Base-by-base conservation (phyloP, 2,329 filamentous ascomycete genomes). In the Pseudogymnoascus sp. region DNA sequence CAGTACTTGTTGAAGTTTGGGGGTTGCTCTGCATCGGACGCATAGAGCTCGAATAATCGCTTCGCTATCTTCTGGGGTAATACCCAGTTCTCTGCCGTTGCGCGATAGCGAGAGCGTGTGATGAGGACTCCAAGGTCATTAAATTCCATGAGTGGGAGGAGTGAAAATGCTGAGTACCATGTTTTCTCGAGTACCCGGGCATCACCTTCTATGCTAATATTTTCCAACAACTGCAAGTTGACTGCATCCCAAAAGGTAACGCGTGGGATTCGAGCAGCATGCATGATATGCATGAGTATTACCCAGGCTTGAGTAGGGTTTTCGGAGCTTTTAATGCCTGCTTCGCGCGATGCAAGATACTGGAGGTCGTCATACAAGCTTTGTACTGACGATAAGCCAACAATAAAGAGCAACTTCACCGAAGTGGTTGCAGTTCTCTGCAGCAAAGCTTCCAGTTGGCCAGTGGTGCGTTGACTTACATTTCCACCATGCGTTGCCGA, bases 1-100 rank as follows among this genome's bases (percentile, higher is more conserved):
- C 83, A 86, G 68, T 89, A 89, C 64, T 83, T 82, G 67, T 88
- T 89, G 77, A 89, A 88, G 69, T 83, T 82, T 1, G 84, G 77
- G 1, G 80, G 73, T 68, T 89, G 86, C 21, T 78, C 78, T 2
- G 73, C 69, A 62, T 85, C 83, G n/a, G 74, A 73, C 65, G 78
- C 77, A 69, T 89, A 89, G 1, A 87, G 69, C 18, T 82, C 74
- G 62, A 88, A 86, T 11, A 88, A 78, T 5, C 79, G 78, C 67
- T 78, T 83, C 59, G 88, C 66, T 31, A 88, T 70, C 63, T 77
- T 79, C 65, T 87, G 84, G 0, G 84, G 81, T 12, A 89, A 71
- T 3, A 69, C 66, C 87, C 87, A 89, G 25, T 86, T 86, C 64
- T 89, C 85, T 23, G 80, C 70, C 0, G 76, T 73, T 5, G 66